A percentile compares a stretch with the other conserved stretches of the same genome.
These are phyloP conservation scores for Raffaelea albimanens DNA, from an alignment of 2,329 filamentous ascomycete genomes.

Conservation along the genomic window DNA sequence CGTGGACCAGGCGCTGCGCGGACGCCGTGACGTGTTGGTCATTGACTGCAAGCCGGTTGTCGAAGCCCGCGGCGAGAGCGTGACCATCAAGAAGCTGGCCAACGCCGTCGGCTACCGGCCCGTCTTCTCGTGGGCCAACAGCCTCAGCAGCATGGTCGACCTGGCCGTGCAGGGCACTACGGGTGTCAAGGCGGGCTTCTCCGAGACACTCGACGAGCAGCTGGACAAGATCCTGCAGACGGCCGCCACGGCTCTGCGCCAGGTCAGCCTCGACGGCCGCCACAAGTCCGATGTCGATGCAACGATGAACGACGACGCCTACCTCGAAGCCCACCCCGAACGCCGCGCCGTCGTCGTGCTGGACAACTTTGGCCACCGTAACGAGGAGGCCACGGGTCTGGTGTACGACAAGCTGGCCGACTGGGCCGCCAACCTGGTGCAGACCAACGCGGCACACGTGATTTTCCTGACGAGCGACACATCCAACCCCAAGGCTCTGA, in stretches of 20 bases:
- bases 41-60: conserved; percentile 91
- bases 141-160: conserved; percentile 82
- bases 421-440: conserved; percentile 80
- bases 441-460: conserved; percentile 84
- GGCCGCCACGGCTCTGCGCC: conserved; percentile 67
- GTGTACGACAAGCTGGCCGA: conserved; percentile 75
- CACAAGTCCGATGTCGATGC: conserved; percentile 48
- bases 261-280: conserved; percentile 61
- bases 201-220: conserved; percentile 83
- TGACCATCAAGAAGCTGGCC: conserved; percentile 75
- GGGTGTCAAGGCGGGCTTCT: conserved; percentile 89
- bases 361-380: conserved; percentile 84
- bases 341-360: conserved; percentile 74
- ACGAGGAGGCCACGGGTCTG: conserved; percentile 47
- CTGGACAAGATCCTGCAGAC: conserved; percentile 83
- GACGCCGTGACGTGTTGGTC: conserved; percentile 66
- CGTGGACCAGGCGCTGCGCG: conserved; percentile 70
- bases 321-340: conserved; percentile 82
- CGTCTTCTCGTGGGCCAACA: conserved; percentile 95
- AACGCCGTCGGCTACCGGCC: conserved; percentile 80
- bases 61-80: conserved; percentile 79
- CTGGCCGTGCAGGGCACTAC: conserved; percentile 89
- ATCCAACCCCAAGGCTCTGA: conserved; percentile 77
- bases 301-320: conserved; percentile 70
- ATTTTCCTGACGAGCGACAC: conserved; percentile 88